A percentile compares a stretch with the other conserved stretches of the same genome.
Evolutionary conservation across 2,329 filamentous ascomycete genomes (phyloP).

Genomic region (Colletotrichum melonis): DNA sequence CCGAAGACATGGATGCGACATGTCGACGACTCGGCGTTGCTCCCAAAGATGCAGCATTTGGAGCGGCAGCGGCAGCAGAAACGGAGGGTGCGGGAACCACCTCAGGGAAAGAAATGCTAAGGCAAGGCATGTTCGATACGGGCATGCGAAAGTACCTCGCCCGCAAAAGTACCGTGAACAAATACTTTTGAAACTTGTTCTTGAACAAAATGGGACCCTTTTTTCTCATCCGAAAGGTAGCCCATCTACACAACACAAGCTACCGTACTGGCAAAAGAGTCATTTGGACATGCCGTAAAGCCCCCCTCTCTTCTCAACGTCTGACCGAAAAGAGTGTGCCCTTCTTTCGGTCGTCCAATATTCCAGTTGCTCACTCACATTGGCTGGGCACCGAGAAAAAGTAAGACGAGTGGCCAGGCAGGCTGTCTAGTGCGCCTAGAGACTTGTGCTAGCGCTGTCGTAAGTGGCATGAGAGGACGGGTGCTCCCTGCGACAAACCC

Average conservation of each 20-base stretch:
- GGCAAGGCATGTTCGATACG: background rate
- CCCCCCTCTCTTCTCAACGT: background rate
- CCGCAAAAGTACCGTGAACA: background rate
- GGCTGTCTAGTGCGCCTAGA: background rate
- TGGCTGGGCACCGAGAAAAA: constrained; percentile 4
- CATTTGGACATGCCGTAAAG: background rate
- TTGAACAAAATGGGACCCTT: background rate
- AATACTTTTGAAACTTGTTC: background rate
- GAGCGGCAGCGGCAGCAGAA: constrained; percentile 4
- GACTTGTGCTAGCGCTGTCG: background rate
- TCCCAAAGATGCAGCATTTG: background rate
- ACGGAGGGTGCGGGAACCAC: constrained; percentile 16
- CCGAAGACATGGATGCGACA: constrained; percentile 19
- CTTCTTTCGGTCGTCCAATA: background rate
- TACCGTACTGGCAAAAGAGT: background rate
- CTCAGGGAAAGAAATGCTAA: background rate
- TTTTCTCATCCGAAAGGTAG: background rate
- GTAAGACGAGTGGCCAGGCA: constrained; percentile 14
- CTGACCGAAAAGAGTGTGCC: background rate
- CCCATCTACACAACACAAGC: constrained; percentile 4
- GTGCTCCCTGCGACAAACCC: constrained; percentile 13
- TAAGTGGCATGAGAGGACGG: constrained; percentile 8
- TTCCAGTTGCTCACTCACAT: background rate
- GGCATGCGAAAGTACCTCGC: background rate
- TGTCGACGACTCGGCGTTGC: constrained; percentile 20